Evolutionary conservation across 768 basidiomycete genomes (phyloP).

Genomic region (Tubosaeta brunneosetosa): DNA sequence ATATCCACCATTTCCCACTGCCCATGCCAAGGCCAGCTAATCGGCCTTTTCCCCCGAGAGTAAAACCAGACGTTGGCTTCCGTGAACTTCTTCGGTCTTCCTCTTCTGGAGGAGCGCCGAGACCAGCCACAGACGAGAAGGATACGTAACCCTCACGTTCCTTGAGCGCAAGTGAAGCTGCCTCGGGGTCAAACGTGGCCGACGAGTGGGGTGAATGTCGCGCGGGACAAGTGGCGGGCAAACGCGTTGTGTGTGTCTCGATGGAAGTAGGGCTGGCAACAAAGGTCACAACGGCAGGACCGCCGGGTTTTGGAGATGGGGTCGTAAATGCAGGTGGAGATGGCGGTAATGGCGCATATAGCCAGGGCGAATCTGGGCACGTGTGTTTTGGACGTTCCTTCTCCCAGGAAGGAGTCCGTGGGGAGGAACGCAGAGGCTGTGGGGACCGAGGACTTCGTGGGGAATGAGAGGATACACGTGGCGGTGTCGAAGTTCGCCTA

Average conservation of each 20-base stretch:
- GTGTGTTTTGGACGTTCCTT: slow-evolving; percentile 9
- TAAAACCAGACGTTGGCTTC: slow-evolving; percentile 14
- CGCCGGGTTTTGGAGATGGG: slow-evolving; percentile 25
- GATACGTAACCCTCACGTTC: slow-evolving; percentile 60
- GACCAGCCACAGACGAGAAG: slow-evolving; percentile 63
- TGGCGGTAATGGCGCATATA: slow-evolving; percentile 26
- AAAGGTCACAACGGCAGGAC: slow-evolving; percentile 22
- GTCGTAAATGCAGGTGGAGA: slow-evolving; percentile 27
- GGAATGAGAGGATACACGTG: slow-evolving; percentile 9
- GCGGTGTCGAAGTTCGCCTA: neutral
- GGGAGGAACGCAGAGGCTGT: slow-evolving; percentile 12
- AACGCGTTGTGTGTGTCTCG: slow-evolving; percentile 9
- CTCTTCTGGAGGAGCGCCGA: slow-evolving; percentile 54
- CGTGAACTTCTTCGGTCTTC: slow-evolving; percentile 32
- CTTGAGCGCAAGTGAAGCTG: slow-evolving; percentile 53
- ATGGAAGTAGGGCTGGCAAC: slow-evolving; percentile 16
- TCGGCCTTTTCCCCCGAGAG: slow-evolving; percentile 17
- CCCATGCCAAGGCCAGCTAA: slow-evolving; percentile 24
- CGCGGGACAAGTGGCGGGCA: slow-evolving; percentile 7
- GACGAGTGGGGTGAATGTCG: slow-evolving; percentile 13
- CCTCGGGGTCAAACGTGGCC: slow-evolving; percentile 58
- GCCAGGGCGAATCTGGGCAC: slow-evolving; percentile 25
- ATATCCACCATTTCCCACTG: slow-evolving; percentile 32
- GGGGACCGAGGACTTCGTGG: slow-evolving; percentile 17
- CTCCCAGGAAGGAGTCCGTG: slow-evolving; percentile 19